Evolutionary conservation across 2,329 filamentous ascomycete genomes (phyloP).

Genomic region (Colletotrichum cuscutae): DNA sequence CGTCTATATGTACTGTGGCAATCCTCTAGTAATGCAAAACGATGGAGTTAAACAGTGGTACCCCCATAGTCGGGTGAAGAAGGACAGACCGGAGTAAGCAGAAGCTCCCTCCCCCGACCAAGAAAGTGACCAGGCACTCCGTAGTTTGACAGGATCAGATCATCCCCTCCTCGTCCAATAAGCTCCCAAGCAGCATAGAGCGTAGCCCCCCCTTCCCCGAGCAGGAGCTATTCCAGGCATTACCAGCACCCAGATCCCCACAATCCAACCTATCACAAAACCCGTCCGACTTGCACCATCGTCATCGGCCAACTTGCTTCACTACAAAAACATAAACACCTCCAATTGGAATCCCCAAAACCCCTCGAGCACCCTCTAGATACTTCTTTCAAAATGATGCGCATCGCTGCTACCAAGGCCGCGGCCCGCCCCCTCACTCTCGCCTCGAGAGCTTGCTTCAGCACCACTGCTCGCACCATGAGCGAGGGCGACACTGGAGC

Average conservation of each 20-base stretch:
- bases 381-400: conserved; percentile 66
- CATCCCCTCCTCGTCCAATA: conserved; percentile 17
- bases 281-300: conserved; percentile 19
- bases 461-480: conserved; percentile 72
- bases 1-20: too few relatives aligned
- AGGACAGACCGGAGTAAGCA: conserved; percentile 11
- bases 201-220: background rate
- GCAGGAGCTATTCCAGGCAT: conserved; percentile 19
- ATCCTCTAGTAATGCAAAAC: too few relatives aligned
- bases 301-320: conserved; percentile 26
- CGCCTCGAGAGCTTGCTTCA: conserved; percentile 66
- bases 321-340: conserved; percentile 5
- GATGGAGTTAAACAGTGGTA: too few relatives aligned
- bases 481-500: conserved; percentile 76
- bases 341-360: conserved; percentile 29
- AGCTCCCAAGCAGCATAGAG: background rate
- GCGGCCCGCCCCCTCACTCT: conserved; percentile 63
- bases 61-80: conserved; percentile 19
- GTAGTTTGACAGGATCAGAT: conserved; percentile 27
- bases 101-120: background rate
- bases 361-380: conserved; percentile 28
- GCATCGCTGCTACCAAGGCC: conserved; percentile 69
- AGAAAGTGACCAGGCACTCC: background rate
- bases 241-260: conserved; percentile 13
- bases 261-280: conserved; percentile 34